Evolutionary conservation across 164 flowering plant genomes (phyloP).

Genomic region (Chloranthus sessilifolius): DNA sequence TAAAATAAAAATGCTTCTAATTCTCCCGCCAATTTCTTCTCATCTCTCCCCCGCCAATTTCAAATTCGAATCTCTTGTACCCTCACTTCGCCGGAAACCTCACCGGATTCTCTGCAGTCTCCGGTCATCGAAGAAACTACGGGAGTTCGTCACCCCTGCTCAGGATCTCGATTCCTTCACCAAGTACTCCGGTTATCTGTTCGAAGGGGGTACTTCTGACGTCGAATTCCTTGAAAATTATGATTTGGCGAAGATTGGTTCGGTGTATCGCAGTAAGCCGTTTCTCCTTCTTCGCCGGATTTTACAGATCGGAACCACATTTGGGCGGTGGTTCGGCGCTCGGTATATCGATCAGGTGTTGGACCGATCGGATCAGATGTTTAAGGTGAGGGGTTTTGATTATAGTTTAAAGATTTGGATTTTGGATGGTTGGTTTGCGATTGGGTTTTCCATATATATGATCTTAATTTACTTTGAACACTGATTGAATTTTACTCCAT

Average conservation of each 20-base stretch:
- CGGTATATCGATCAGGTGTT: constrained; percentile 47
- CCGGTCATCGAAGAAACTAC: constrained; percentile 4
- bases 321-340: constrained; percentile 71
- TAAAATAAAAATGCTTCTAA: constrained; percentile 6
- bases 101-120: constrained; percentile 3
- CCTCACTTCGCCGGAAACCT: constrained; percentile 1
- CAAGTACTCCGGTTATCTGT: constrained; percentile 76
- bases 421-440: no score
- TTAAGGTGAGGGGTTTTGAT: constrained; percentile 46
- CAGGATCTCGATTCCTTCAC: constrained; percentile 62
- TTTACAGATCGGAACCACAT: constrained; percentile 50
- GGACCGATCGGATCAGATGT: constrained; percentile 66
- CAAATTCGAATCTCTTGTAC: constrained; percentile 3
- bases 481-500: no score
- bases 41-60: constrained; percentile 19
- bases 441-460: no score
- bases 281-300: constrained; percentile 58
- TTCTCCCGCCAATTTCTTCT: constrained; percentile 16
- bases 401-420: not conserved
- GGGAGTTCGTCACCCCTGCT: constrained; percentile 13
- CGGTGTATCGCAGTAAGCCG: constrained; percentile 60
- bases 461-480: no score
- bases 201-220: constrained; percentile 46
- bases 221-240: constrained; percentile 51
- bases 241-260: constrained; percentile 36